Evolutionary conservation across 2,329 filamentous ascomycete genomes (phyloP), one percentile per base, ranked within the genome.

Genomic region (Knoxdaviesia capensis): DNA sequence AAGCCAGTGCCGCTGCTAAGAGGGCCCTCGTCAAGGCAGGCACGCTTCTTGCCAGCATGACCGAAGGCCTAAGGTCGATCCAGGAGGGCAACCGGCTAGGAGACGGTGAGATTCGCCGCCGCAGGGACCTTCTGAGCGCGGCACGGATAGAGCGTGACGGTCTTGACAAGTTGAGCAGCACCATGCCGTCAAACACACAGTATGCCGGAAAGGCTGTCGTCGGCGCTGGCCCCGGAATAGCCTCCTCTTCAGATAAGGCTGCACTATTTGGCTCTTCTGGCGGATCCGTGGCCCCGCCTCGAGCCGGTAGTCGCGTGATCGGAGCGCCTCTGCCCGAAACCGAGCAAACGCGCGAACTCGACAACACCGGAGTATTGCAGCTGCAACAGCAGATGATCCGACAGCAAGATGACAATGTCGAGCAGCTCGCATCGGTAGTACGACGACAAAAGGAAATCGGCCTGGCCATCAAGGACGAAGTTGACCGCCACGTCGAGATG

Each of bases 361-460:
- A 85, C 53, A 90, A 90, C 50, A 58, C 67, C 5, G 82, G 80
- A 0, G 75, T 90, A 11, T 51, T 87, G 46, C 71, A 80, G 55
- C 58, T 90, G 46, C 83, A 90, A 57, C 66, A 74, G 50, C 69
- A 81, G 52, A 72, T 83, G 56, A 83, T 88, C 66, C 54, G 66
- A 42, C 74, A 81, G 48, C 83, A 92, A 53, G 83, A 90, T 49
- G 56, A 77, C 50, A 77, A 82, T 50, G 69, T 90, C 3, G 69
- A 80, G 11, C 66, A 74, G 49, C 60, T 90, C 43, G 68, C 71
- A 2, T 74, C 72, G 48, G 77, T 84, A 39, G 77, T 88, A 39
- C 63, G 75, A 39, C 63, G 79, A 45, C 79, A 88, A 62, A 77
- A 72, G 53, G 77, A 86, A 58, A 82, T 88, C 71, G 82, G 82